Percentiles rank a stretch among this genome's conserved stretches.
These are phyloP conservation scores for Aureobasidium sp. DNA, from an alignment of 2,329 filamentous ascomycete genomes.

Conservation along the genomic window DNA sequence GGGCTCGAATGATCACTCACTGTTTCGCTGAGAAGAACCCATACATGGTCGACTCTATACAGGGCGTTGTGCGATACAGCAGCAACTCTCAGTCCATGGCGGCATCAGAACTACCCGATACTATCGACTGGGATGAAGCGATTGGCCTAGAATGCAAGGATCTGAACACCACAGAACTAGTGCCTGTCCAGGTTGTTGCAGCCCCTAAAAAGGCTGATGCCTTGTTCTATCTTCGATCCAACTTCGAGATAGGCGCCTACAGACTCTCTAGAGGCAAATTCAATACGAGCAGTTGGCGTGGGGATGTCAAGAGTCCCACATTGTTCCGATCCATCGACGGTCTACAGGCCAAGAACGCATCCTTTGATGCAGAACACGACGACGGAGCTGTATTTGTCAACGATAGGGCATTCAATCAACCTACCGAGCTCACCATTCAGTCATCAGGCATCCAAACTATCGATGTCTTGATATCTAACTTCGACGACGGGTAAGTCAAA, in stretches of 20 bases:
- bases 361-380: constrained; percentile 20
- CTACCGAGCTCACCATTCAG: constrained; percentile 31
- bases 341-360: constrained; percentile 27
- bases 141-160: constrained; percentile 47
- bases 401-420: constrained; percentile 24
- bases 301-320: constrained; percentile 42
- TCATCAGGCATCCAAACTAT: constrained; percentile 31
- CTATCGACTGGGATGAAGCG: constrained; percentile 45
- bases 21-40: constrained; percentile 51
- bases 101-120: constrained; percentile 27
- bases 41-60: constrained; percentile 41
- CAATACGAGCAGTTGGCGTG: constrained; percentile 50
- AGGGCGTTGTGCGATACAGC: constrained; percentile 44
- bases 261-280: constrained; percentile 53
- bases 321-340: constrained; percentile 47
- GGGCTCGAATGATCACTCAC: constrained; percentile 54
- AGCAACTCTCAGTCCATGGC: constrained; percentile 7
- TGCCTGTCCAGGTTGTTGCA: constrained; percentile 37
- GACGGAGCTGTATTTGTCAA: constrained; percentile 26
- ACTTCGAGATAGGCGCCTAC: constrained; percentile 55
- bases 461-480: constrained; percentile 32
- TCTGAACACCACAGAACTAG: constrained; percentile 41
- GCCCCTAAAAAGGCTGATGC: constrained; percentile 45
- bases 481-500: constrained; percentile 27
- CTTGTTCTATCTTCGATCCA: constrained; percentile 49